Evolutionary conservation across 2,329 filamentous ascomycete species (phyloP).

Genomic region (Aspergillus brunneoviolaceus): DNA sequence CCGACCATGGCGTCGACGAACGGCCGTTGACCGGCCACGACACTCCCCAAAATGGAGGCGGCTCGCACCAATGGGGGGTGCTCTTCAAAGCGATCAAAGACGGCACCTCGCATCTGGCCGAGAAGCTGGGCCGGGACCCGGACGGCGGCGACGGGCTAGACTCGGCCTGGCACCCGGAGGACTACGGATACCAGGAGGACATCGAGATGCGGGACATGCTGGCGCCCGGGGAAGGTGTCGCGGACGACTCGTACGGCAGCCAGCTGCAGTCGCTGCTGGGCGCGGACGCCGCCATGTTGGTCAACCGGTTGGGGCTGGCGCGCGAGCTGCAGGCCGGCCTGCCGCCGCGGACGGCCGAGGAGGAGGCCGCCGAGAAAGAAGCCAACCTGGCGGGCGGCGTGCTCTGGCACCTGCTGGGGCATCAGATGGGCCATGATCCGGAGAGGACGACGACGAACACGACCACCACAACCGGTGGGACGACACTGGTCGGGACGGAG

Average conservation of each 20-base stretch:
- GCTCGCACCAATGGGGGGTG: conserved; percentile 1
- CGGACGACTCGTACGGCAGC: background rate
- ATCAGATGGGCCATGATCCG: conserved; percentile 5
- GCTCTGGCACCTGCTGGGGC: conserved; percentile 4
- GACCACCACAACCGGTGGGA: background rate
- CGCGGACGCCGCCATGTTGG: background rate
- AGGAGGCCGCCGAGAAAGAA: conserved; percentile 1
- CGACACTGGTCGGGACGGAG: too few relatives aligned
- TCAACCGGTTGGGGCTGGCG: background rate
- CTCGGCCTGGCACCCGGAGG: conserved; percentile 6
- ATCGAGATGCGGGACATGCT: conserved; percentile 9
- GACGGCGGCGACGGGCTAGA: conserved; percentile 7
- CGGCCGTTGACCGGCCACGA: conserved; percentile 3
- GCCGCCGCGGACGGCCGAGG: background rate
- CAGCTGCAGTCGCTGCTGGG: conserved; percentile 2
- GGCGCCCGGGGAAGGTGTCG: background rate
- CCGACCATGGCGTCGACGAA: conserved; percentile 1
- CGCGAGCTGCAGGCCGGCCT: background rate
- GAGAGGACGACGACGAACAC: background rate
- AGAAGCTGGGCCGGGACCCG: conserved; percentile 5
- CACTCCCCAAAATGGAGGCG: background rate
- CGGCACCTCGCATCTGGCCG: conserved; percentile 2
- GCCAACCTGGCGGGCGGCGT: conserved; percentile 1
- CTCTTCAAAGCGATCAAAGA: conserved; percentile 6
- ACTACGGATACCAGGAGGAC: conserved; percentile 5